A percentile compares a stretch with the other conserved stretches of the same genome.
These are phyloP conservation scores for Pulveroboletus sp. DNA, from an alignment of 768 basidiomycete genomes.

Conservation along the genomic window DNA sequence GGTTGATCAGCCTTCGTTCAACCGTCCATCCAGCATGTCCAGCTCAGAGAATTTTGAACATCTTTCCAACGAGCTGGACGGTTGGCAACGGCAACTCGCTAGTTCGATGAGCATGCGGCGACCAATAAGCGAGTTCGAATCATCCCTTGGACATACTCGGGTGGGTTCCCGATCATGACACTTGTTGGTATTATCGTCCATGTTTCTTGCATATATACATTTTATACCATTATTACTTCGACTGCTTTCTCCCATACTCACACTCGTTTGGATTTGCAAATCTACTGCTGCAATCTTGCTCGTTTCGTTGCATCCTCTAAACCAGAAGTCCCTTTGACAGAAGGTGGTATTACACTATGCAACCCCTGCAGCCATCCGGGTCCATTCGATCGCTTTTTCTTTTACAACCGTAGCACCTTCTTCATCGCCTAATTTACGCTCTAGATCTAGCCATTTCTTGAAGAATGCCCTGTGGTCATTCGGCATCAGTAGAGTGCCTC, in stretches of 20 bases:
- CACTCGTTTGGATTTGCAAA: constrained; percentile 56
- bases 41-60: constrained; percentile 85
- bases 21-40: constrained; percentile 66
- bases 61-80: constrained; percentile 77
- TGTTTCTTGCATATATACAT: constrained; percentile 34
- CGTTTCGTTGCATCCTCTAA: constrained; percentile 31
- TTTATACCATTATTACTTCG: constrained; percentile 34
- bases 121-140: constrained; percentile 69
- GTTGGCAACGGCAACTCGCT: constrained; percentile 81
- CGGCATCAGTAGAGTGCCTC: constrained; percentile 6
- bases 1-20: constrained; percentile 75
- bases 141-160: constrained; percentile 53
- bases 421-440: constrained; percentile 82
- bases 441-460: constrained; percentile 95
- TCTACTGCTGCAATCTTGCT: constrained; percentile 34
- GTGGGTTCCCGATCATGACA: constrained; percentile 52
- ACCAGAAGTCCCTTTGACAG: constrained; percentile 32
- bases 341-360: constrained; percentile 13
- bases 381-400: constrained; percentile 89
- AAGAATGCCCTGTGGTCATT: constrained; percentile 69
- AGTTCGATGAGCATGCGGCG: constrained; percentile 74
- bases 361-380: constrained; percentile 48
- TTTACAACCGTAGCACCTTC: constrained; percentile 79
- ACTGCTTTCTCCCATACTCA: constrained; percentile 37
- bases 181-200: constrained; percentile 6